These are phyloP conservation scores for Cyclostephanos invisitatus DNA, from an alignment of 108 stramenopile species.

Conservation along the genomic window DNA sequence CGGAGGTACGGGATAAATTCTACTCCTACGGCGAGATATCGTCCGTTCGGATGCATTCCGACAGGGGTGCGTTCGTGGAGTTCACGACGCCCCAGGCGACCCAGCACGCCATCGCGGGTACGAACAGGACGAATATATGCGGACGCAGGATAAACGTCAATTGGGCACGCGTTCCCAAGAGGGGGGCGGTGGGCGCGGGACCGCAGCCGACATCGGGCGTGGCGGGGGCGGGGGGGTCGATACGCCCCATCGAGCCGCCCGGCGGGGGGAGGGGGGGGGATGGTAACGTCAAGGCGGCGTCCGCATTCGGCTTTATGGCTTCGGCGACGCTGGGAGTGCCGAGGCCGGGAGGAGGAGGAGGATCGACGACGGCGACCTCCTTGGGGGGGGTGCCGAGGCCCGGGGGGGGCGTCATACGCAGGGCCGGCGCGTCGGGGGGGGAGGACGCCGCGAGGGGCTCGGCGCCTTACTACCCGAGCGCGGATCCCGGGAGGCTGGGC, in stretches of 20 bases:
- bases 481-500: constrained; percentile 77
- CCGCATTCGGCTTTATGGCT: constrained; percentile 57
- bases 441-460: constrained; percentile 51
- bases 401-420: constrained; percentile 73
- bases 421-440: constrained; percentile 48
- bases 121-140: constrained; percentile 62
- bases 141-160: constrained; percentile 67
- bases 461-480: constrained; percentile 85
- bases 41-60: constrained; percentile 77
- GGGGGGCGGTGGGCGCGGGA: constrained; percentile 57
- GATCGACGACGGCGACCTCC: constrained; percentile 13
- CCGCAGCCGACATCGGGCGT: constrained; percentile 38
- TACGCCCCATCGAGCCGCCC: constrained; percentile 40
- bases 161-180: constrained; percentile 87
- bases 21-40: constrained; percentile 85
- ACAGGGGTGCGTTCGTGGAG: constrained; percentile 87
- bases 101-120: constrained; percentile 78
- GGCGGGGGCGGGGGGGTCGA: constrained; percentile 46
- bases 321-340: constrained; percentile 30
- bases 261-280: constrained; percentile 36
- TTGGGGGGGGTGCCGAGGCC: constrained; percentile 64
- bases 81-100: constrained; percentile 85
- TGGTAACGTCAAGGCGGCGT: constrained; percentile 44
- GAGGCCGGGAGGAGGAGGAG: constrained; percentile 34
- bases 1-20: constrained; percentile 75